Evolutionary conservation across 768 basidiomycete genomes (phyloP).

Genomic region (Pseudohyphozyma bogoriensis): DNA sequence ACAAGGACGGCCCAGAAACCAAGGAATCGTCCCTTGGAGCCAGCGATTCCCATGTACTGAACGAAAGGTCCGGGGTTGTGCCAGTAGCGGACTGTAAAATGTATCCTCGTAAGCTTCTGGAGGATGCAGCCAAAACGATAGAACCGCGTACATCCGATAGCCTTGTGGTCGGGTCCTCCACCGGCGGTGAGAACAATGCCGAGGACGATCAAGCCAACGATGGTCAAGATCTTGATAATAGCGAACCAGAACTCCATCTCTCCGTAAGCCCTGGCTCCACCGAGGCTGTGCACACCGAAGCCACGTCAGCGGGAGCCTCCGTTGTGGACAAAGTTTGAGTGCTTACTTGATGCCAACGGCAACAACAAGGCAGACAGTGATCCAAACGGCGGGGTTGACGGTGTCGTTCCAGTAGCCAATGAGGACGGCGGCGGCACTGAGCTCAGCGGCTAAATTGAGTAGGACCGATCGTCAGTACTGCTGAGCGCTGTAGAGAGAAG

Average conservation of each 20-base stretch:
- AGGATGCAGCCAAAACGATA: not conserved
- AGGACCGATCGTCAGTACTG: too few relatives aligned
- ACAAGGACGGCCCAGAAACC: constrained; percentile 58
- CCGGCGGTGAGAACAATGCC: constrained; percentile 73
- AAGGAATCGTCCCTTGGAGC: constrained; percentile 69
- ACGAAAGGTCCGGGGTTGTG: constrained; percentile 70
- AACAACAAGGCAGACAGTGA: constrained; percentile 63
- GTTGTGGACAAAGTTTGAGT: too few relatives aligned
- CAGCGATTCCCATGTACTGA: constrained; percentile 47
- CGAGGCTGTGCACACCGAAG: not conserved
- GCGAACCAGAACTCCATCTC: constrained; percentile 61
- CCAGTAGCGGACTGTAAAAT: not conserved
- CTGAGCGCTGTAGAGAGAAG: not conserved
- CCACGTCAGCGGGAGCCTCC: too few relatives aligned
- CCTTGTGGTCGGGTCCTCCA: constrained; percentile 78
- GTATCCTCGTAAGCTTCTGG: not conserved
- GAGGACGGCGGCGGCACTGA: constrained; percentile 64
- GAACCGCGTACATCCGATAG: not conserved
- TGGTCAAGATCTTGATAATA: constrained; percentile 28
- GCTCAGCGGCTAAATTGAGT: constrained; percentile 57
- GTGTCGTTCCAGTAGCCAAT: constrained; percentile 58
- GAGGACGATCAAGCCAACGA: constrained; percentile 44
- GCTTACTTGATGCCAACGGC: constrained; percentile 49
- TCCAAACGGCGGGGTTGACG: constrained; percentile 58
- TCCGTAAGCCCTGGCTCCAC: constrained; percentile 38